Conservation (phyloP, 306 rosid genomes). For the Acacia melanoxylon region DNA sequence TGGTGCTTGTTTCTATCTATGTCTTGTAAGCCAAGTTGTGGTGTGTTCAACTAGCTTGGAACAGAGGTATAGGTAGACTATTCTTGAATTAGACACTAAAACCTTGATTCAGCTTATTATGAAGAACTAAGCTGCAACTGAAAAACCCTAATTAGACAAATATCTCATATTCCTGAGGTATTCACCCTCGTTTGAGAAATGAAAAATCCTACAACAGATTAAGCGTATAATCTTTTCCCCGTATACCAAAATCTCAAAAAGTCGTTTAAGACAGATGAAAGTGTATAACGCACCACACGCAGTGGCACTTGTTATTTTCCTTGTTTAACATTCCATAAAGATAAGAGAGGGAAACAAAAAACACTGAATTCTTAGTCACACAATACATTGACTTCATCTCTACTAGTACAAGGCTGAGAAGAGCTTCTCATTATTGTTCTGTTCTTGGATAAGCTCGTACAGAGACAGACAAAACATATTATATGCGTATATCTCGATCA, state of each 20-base stretch:
- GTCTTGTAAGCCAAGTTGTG: neutral
- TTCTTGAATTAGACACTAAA: neutral
- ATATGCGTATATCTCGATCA: slow-evolving; percentile 28
- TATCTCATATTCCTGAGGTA: neutral
- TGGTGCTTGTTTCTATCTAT: no score
- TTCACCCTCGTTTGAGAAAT: neutral
- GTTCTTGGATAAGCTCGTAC: neutral
- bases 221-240: no score
- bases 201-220: neutral
- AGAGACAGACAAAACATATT: neutral
- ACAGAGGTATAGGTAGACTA: neutral
- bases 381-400: neutral
- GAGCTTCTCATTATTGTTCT: neutral
- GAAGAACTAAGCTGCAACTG: neutral
- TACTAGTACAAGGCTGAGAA: neutral
- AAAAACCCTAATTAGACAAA: neutral
- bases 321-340: neutral
- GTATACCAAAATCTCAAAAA: neutral
- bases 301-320: neutral
- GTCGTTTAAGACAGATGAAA: neutral
- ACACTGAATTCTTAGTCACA: neutral
- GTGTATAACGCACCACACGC: neutral
- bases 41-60: neutral
- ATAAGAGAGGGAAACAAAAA: neutral
- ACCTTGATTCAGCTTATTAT: neutral